Evolutionary conservation across 1,284 basidiomycete species (phyloP).

Genomic region (Irpex lacteus): DNA sequence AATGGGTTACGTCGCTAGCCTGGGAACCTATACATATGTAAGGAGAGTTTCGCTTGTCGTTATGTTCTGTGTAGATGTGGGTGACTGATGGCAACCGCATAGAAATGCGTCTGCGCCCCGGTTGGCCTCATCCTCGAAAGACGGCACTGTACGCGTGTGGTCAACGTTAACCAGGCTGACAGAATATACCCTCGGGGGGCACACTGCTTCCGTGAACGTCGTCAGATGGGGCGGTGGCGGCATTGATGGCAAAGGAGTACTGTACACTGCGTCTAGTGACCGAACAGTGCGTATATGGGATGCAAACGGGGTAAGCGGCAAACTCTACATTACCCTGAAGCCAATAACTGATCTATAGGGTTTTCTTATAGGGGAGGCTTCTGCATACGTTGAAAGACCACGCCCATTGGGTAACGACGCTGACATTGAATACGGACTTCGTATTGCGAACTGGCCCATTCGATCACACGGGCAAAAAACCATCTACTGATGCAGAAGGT

Average conservation of each 20-base stretch:
- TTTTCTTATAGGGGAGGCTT: constrained; percentile 50
- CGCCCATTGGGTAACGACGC: constrained; percentile 98
- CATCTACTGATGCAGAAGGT: constrained; percentile 81
- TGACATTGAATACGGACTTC: constrained; percentile 95
- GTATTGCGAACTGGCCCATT: constrained; percentile 93
- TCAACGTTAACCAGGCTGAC: constrained; percentile 69
- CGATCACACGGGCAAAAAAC: constrained; percentile 80
- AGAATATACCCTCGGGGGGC: constrained; percentile 90
- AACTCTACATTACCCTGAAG: neutral
- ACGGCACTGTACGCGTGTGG: constrained; percentile 95
- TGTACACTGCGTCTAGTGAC: constrained; percentile 95
- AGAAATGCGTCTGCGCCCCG: constrained; percentile 79
- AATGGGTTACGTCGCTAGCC: constrained; percentile 96
- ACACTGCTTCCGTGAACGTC: constrained; percentile 92
- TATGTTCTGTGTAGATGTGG: neutral
- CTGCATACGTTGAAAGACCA: constrained; percentile 88
- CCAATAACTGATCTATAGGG: neutral
- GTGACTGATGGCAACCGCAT: constrained; percentile 2
- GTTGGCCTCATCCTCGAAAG: constrained; percentile 93
- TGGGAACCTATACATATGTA: constrained; percentile 97
- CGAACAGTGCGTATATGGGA: constrained; percentile 95
- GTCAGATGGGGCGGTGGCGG: constrained; percentile 93
- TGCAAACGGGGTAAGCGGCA: constrained; percentile 62
- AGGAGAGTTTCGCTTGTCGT: constrained; percentile 16
- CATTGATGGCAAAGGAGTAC: constrained; percentile 64